These are phyloP conservation scores for Eucalyptus victrix DNA, from an alignment of 345 rosid species.

Conservation along the genomic window DNA sequence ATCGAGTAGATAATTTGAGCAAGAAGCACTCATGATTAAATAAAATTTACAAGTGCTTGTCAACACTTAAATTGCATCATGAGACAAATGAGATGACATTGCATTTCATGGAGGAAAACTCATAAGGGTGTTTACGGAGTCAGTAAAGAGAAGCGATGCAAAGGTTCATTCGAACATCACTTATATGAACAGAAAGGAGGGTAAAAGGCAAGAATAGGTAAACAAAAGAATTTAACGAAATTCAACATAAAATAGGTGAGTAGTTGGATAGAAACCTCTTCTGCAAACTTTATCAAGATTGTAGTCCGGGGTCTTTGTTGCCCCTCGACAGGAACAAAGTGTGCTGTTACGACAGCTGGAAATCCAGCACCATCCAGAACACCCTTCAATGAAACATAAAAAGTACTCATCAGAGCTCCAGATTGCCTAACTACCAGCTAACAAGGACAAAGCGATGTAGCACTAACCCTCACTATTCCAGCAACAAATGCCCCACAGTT, in stretches of 20 bases:
- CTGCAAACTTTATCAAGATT: conserved; percentile 90
- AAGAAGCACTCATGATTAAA: neutral
- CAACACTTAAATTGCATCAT: neutral
- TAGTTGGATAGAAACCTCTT: conserved; percentile 45
- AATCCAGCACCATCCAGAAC: conserved; percentile 89
- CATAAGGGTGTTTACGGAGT: neutral
- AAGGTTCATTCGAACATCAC: neutral
- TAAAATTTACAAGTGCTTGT: neutral
- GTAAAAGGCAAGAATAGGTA: neutral
- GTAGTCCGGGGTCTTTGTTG: conserved; percentile 97
- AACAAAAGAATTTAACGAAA: neutral
- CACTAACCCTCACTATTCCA: conserved; percentile 83
- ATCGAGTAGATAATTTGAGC: neutral
- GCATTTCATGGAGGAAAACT: neutral
- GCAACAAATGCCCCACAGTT: conserved; percentile 99
- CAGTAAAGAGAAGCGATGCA: neutral
- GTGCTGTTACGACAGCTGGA: conserved; percentile 96
- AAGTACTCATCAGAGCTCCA: neutral
- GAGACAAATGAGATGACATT: neutral
- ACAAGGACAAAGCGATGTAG: neutral
- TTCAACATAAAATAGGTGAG: neutral
- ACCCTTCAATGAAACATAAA: conserved; percentile 40
- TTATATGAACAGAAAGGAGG: neutral
- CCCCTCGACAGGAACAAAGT: conserved; percentile 97
- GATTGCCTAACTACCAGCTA: neutral